phyloP scores from a whole-genome alignment of 306 rosid genomes.

The Acacia crassicarpa region DNA sequence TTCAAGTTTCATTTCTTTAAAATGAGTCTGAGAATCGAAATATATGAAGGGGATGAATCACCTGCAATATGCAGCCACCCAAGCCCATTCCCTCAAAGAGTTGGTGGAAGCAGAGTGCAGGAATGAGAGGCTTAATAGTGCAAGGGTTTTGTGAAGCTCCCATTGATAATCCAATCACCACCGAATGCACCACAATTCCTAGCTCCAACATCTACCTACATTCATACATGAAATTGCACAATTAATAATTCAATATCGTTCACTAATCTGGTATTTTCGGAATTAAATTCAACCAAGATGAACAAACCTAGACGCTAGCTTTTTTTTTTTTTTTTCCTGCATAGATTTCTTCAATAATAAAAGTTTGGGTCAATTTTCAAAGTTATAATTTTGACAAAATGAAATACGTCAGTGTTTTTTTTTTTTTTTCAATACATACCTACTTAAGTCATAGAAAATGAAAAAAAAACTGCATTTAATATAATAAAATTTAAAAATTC shows the following conservation, averaged over 20 bases:
- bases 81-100: constrained; percentile 76
- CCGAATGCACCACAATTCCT: constrained; percentile 77
- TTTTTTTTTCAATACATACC: too few species aligned
- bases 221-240: neutral
- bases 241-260: neutral
- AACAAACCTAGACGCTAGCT: neutral
- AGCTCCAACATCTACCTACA: constrained; percentile 68
- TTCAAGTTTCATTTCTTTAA: neutral
- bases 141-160: constrained; percentile 72
- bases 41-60: neutral
- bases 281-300: neutral
- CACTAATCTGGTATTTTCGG: neutral
- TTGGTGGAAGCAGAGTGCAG: constrained; percentile 82
- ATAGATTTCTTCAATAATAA: too few species aligned
- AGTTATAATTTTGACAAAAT: too few species aligned
- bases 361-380: too few species aligned
- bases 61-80: constrained; percentile 78
- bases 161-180: constrained; percentile 75
- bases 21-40: too few species aligned
- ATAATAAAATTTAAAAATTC: too few species aligned
- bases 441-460: too few species aligned
- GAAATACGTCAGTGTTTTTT: too few species aligned
- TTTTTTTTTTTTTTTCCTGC: too few species aligned
- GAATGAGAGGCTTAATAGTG: constrained; percentile 67
- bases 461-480: too few species aligned